Evolutionary conservation across 176 grass and related monocot genomes (phyloP).

Genomic region (Aegilops bicornis): DNA sequence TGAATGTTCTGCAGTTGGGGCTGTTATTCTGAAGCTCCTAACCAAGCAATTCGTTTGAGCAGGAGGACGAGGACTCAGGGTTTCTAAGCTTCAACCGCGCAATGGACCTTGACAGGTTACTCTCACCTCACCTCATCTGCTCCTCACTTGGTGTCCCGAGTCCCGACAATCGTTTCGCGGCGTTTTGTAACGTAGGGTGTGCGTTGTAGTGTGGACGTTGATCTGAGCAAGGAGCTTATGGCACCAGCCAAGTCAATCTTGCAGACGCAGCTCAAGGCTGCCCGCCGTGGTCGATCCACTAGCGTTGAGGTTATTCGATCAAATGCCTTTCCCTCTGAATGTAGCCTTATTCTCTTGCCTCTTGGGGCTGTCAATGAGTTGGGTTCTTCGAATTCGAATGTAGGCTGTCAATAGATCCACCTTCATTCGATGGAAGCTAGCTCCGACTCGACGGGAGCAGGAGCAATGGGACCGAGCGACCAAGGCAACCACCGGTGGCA

Average conservation of each 20-base stretch:
- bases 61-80: conserved; percentile 63
- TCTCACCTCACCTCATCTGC: conserved; percentile 11
- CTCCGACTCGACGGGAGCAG: conserved; percentile 79
- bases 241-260: conserved; percentile 67
- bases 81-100: conserved; percentile 91
- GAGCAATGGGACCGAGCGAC: conserved; percentile 77
- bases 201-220: conserved; percentile 73
- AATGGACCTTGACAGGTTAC: conserved; percentile 79
- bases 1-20: not conserved
- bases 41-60: conserved; percentile 28
- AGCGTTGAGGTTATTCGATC: conserved; percentile 30
- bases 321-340: not conserved
- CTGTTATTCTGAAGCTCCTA: not conserved
- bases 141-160: not conserved
- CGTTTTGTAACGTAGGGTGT: not conserved
- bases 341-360: conserved; percentile 3
- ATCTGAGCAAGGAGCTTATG: conserved; percentile 92
- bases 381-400: conserved; percentile 17
- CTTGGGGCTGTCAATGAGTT: conserved; percentile 10
- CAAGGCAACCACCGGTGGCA: conserved; percentile 78
- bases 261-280: conserved; percentile 77
- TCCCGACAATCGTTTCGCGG: not conserved
- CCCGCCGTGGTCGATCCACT: conserved; percentile 56
- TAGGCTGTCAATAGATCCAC: conserved; percentile 49
- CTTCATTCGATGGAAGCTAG: conserved; percentile 79